These are phyloP conservation scores for Zostera marina DNA, from an alignment of 116 monocot species.

Conservation along the genomic window DNA sequence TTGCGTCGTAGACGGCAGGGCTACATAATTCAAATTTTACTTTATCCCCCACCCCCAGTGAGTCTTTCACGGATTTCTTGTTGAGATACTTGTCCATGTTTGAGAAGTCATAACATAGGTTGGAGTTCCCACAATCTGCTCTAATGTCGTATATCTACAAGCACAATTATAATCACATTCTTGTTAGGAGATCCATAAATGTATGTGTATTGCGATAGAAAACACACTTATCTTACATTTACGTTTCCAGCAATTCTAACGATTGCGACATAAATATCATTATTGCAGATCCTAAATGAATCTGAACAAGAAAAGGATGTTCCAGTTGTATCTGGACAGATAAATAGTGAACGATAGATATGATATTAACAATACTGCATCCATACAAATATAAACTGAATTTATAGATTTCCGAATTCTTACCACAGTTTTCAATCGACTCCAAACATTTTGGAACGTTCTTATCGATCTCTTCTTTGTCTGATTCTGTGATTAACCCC, in stretches of 20 bases:
- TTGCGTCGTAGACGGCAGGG: conserved; percentile 44
- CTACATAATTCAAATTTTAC: conserved; percentile 69
- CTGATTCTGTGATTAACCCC: conserved; percentile 45
- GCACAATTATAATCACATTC: not conserved
- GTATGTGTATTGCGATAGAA: no score
- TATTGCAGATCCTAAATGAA: no score
- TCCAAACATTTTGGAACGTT: conserved; percentile 38
- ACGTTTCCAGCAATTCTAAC: no score
- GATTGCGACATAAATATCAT: no score
- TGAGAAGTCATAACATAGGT: conserved; percentile 75
- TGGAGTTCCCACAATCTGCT: conserved; percentile 38
- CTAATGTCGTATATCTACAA: conserved; percentile 67
- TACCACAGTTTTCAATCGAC: conserved; percentile 68
- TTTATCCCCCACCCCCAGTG: conserved; percentile 50
- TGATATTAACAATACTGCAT: no score
- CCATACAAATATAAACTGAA: no score
- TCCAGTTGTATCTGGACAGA: no score
- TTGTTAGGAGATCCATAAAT: no score
- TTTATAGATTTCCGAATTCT: no score
- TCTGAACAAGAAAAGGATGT: no score
- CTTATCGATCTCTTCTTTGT: conserved; percentile 51
- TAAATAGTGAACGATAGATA: no score
- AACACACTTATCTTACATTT: no score
- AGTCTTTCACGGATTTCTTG: conserved; percentile 30
- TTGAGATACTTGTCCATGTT: conserved; percentile 81